Conservation (phyloP, 2,329 filamentous ascomycete genomes). For the Colletotrichum noveboracense region DNA sequence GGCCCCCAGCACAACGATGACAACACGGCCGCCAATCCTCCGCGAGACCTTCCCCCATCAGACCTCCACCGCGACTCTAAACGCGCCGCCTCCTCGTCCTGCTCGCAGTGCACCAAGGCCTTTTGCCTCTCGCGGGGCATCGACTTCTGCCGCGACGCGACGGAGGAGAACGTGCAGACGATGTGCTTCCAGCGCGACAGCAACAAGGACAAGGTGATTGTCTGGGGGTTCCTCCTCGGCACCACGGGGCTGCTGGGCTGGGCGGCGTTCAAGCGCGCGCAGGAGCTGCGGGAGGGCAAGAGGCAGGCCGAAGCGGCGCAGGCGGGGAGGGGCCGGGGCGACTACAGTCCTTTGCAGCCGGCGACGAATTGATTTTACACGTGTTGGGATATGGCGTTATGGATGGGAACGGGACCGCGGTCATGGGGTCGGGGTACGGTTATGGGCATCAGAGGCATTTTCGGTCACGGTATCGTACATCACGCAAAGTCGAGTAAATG, state of each 20-base stretch:
- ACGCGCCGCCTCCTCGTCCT: constrained; percentile 51
- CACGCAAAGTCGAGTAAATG: background rate
- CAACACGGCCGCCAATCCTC: constrained; percentile 23
- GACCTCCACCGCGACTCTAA: constrained; percentile 16
- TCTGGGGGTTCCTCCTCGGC: constrained; percentile 67
- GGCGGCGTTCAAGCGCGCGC: constrained; percentile 57
- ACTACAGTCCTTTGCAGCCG: background rate
- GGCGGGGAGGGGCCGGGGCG: constrained; percentile 18
- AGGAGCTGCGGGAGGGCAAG: constrained; percentile 43
- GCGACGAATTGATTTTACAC: background rate
- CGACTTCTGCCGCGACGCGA: constrained; percentile 66
- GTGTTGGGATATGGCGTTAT: background rate
- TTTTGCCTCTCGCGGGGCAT: constrained; percentile 67
- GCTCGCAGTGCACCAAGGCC: constrained; percentile 67
- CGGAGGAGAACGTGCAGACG: constrained; percentile 66
- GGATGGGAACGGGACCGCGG: background rate
- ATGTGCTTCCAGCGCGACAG: constrained; percentile 72
- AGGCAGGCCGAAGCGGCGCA: background rate
- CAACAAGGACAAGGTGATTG: constrained; percentile 70
- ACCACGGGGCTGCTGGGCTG: constrained; percentile 65
- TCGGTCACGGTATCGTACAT: background rate
- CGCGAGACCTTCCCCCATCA: constrained; percentile 24
- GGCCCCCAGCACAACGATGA: constrained; percentile 44
- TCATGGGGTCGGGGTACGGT: background rate
- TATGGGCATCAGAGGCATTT: background rate